Percentiles rank a stretch among this genome's conserved stretches.
Conservation (phyloP, 257 asterid species). For the Solanum chmielewskii region DNA sequence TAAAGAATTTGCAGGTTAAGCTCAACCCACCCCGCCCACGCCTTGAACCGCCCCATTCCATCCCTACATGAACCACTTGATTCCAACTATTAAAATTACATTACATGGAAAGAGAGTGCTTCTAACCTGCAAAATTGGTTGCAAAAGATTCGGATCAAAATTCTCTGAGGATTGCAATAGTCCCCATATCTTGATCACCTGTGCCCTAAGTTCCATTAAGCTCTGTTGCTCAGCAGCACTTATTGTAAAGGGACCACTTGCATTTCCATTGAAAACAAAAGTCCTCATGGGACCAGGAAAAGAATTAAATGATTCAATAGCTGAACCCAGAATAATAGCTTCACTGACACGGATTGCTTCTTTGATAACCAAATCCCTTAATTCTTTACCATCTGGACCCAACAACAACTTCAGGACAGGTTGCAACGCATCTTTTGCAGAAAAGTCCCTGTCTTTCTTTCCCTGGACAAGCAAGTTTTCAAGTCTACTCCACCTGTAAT, state of each 20-base stretch:
- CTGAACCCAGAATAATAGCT: slow-evolving; percentile 71
- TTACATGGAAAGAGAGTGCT: neutral
- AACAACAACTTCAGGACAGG: slow-evolving; percentile 86
- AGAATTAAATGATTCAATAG: slow-evolving; percentile 56
- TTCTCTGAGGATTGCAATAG: slow-evolving; percentile 63
- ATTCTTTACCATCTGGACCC: slow-evolving; percentile 75
- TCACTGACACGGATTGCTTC: slow-evolving; percentile 84
- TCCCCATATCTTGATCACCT: slow-evolving; percentile 82
- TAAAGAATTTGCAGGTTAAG: neutral
- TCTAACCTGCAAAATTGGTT: slow-evolving; percentile 79
- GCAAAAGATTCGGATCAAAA: slow-evolving; percentile 80
- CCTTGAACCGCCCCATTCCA: neutral
- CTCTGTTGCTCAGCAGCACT: slow-evolving; percentile 59
- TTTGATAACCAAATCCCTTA: slow-evolving; percentile 73
- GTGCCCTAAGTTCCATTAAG: slow-evolving; percentile 83
- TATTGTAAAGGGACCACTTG: slow-evolving; percentile 41
- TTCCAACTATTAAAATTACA: neutral
- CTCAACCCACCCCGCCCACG: neutral
- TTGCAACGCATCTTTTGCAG: slow-evolving; percentile 91
- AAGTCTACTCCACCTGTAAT: slow-evolving; percentile 91
- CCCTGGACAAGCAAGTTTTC: slow-evolving; percentile 95
- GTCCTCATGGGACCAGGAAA: slow-evolving; percentile 46
- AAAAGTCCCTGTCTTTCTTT: slow-evolving; percentile 75
- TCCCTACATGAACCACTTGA: neutral
- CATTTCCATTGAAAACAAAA: slow-evolving; percentile 38